Percentiles rank a stretch among this genome's conserved stretches.
These are phyloP conservation scores for Corymbia citriodora DNA, from an alignment of 441 rosid genomes.

Conservation along the genomic window DNA sequence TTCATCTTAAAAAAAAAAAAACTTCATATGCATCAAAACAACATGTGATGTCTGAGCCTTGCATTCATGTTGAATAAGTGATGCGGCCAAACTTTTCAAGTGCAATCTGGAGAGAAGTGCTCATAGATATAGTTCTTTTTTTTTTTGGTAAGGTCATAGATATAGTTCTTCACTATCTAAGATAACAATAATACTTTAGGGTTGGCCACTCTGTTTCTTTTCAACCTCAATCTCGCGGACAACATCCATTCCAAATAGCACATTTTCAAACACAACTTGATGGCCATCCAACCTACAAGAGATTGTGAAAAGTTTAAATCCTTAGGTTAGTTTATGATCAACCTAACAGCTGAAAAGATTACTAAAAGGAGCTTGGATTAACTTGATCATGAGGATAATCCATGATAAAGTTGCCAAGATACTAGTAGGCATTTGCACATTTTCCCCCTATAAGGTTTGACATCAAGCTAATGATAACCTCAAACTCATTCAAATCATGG, in stretches of 20 bases:
- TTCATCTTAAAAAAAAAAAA: background rate
- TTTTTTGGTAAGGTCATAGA: too few species aligned
- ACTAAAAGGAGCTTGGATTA: background rate
- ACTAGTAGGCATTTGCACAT: background rate
- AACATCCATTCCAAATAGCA: slow-evolving; percentile 56
- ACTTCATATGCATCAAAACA: background rate
- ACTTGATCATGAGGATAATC: background rate
- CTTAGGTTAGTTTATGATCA: background rate
- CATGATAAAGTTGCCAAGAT: background rate
- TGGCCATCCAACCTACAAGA: slow-evolving; percentile 57
- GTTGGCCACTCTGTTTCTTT: slow-evolving; percentile 45
- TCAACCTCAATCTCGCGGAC: slow-evolving; percentile 50
- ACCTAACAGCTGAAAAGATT: background rate
- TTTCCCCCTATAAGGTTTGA: background rate
- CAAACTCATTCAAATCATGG: background rate
- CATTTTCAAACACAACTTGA: slow-evolving; percentile 64
- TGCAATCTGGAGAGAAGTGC: background rate
- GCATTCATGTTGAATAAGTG: background rate
- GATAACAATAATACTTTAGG: slow-evolving; percentile 39
- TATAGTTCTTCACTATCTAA: slow-evolving; percentile 44
- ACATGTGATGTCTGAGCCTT: background rate
- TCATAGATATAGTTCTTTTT: too few species aligned
- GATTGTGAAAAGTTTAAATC: background rate
- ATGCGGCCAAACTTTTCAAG: background rate
- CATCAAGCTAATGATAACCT: background rate